These are phyloP conservation scores for Hanseniaspora pseudoguilliermondii DNA, from an alignment of 805 yeast species.

Conservation along the genomic window DNA sequence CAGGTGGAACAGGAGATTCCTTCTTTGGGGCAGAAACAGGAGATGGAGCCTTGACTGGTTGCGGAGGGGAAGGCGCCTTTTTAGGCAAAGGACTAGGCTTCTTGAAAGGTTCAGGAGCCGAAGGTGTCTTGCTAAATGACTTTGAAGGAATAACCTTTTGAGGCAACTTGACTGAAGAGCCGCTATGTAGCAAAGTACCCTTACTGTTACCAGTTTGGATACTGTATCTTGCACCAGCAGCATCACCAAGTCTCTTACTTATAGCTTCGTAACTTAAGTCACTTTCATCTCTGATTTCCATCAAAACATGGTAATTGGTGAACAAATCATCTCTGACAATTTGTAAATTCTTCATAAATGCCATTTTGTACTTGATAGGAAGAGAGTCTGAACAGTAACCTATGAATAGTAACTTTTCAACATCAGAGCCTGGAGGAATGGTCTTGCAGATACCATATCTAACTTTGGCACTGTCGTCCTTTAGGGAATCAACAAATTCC, in stretches of 20 bases:
- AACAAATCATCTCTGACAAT: conserved; percentile 52
- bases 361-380: conserved; percentile 60
- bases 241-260: conserved; percentile 64
- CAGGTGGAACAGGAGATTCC: not conserved
- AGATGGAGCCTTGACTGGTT: conserved; percentile 14
- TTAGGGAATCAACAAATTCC: conserved; percentile 66
- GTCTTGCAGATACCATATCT: conserved; percentile 86
- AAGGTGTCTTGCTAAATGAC: not conserved
- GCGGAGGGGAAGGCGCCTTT: conserved; percentile 16
- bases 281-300: conserved; percentile 88
- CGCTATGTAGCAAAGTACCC: conserved; percentile 7
- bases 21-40: conserved; percentile 11
- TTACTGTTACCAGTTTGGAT: conserved; percentile 31
- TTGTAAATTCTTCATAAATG: conserved; percentile 66
- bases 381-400: conserved; percentile 99
- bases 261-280: conserved; percentile 75
- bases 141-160: conserved; percentile 7
- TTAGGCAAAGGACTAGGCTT: conserved; percentile 21
- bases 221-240: conserved; percentile 92
- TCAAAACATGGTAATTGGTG: conserved; percentile 84
- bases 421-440: conserved; percentile 82
- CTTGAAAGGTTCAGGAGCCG: conserved; percentile 13
- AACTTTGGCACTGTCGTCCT: conserved; percentile 58
- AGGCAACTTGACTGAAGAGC: not conserved
- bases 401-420: conserved; percentile 65